These are phyloP conservation scores for Monosporascus sp. DNA, from an alignment of 2,329 filamentous ascomycete genomes.

Conservation along the genomic window DNA sequence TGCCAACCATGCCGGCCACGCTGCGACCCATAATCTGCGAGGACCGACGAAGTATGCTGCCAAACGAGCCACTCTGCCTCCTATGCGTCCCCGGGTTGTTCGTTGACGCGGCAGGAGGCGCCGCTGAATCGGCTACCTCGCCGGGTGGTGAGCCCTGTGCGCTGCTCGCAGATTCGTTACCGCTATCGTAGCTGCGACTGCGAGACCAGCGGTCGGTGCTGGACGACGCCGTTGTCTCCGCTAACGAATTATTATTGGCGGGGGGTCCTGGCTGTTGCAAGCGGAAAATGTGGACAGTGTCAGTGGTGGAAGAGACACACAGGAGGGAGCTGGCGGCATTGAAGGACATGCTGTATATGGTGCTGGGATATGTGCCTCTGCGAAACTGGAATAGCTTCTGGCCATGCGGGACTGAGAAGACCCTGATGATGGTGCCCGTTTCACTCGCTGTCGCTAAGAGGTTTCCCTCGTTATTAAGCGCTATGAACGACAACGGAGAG, in stretches of 20 bases:
- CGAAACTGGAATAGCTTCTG: slow-evolving; percentile 96
- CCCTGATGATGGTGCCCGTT: slow-evolving; percentile 93
- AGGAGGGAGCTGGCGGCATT: slow-evolving; percentile 89
- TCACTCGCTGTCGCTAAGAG: slow-evolving; percentile 91
- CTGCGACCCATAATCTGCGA: slow-evolving; percentile 89
- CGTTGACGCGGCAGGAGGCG: slow-evolving; percentile 14
- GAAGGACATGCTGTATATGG: slow-evolving; percentile 98
- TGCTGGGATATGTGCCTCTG: slow-evolving; percentile 88
- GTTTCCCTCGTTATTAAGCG: slow-evolving; percentile 87
- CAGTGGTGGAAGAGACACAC: slow-evolving; percentile 91
- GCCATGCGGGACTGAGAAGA: slow-evolving; percentile 86
- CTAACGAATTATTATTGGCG: slow-evolving; percentile 26
- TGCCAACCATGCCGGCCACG: slow-evolving; percentile 82
- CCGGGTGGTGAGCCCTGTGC: slow-evolving; percentile 39
- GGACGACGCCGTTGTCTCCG: slow-evolving; percentile 35
- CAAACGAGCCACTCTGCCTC: slow-evolving; percentile 69
- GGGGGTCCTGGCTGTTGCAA: slow-evolving; percentile 46
- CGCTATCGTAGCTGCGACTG: slow-evolving; percentile 49
- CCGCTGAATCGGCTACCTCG: slow-evolving; percentile 37
- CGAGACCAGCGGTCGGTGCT: slow-evolving; percentile 47
- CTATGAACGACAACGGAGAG: slow-evolving; percentile 82
- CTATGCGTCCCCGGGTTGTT: slow-evolving; percentile 29
- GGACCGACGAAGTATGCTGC: slow-evolving; percentile 86
- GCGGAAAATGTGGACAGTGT: slow-evolving; percentile 95
- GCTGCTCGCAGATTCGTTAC: slow-evolving; percentile 45